Evolutionary conservation across 345 rosid species (phyloP).

Genomic region (Garcia nutans): DNA sequence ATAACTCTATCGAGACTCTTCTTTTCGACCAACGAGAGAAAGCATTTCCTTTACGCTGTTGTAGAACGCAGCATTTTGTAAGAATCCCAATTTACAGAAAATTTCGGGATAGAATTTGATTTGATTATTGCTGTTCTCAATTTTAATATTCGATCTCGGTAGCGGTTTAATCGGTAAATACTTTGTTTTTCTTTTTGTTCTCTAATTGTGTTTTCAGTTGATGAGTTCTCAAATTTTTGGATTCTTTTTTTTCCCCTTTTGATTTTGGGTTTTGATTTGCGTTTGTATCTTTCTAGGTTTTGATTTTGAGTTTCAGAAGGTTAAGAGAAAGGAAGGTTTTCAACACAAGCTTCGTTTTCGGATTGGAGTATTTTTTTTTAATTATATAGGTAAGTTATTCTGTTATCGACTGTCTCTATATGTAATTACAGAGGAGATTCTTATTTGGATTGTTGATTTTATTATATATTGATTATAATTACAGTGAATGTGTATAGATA

Average conservation of each 20-base stretch:
- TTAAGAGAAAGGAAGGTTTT: not conserved
- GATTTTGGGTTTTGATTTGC: not conserved
- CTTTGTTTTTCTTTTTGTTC: not conserved
- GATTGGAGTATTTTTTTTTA: not conserved
- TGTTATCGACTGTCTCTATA: not conserved
- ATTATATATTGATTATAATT: too few relatives aligned
- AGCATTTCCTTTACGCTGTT: not conserved
- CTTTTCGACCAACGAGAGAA: too few relatives aligned
- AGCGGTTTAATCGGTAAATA: not conserved
- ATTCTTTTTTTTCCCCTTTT: too few relatives aligned
- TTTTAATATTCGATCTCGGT: not conserved
- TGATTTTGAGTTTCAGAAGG: not conserved
- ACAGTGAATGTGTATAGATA: too few relatives aligned
- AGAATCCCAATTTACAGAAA: not conserved
- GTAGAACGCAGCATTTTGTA: too few relatives aligned
- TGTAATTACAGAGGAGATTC: too few relatives aligned
- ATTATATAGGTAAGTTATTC: slow-evolving; percentile 6
- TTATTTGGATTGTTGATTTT: not conserved
- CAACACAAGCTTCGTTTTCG: not conserved
- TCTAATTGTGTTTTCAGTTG: not conserved
- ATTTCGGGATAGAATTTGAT: not conserved
- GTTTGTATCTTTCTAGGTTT: not conserved
- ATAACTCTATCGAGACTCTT: not conserved
- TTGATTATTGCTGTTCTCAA: not conserved
- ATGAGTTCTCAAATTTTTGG: not conserved